Evolutionary conservation across 2,329 filamentous ascomycete species (phyloP).

Genomic region (Fusarium abutilonis): DNA sequence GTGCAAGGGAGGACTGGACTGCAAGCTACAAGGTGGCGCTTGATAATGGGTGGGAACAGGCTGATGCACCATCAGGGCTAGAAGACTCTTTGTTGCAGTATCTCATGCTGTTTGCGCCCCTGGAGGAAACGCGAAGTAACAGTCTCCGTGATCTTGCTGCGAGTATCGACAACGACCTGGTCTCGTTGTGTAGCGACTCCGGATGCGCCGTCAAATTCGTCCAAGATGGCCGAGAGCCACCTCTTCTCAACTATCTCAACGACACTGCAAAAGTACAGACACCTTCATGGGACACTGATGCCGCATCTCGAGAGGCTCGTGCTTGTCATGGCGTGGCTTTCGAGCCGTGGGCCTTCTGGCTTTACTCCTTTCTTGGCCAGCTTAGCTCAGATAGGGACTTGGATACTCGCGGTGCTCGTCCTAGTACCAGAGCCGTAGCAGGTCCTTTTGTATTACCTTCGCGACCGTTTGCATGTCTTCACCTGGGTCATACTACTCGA

Average conservation of each 20-base stretch:
- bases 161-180: constrained; percentile 51
- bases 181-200: constrained; percentile 49
- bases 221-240: constrained; percentile 44
- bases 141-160: constrained; percentile 44
- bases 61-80: constrained; percentile 35
- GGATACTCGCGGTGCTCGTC: constrained; percentile 24
- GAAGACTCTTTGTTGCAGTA: constrained; percentile 51
- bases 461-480: constrained; percentile 52
- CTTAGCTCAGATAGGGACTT: constrained; percentile 51
- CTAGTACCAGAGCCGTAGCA: constrained; percentile 46
- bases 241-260: constrained; percentile 49
- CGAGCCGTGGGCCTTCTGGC: constrained; percentile 55
- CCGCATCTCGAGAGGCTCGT: constrained; percentile 43
- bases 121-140: constrained; percentile 40
- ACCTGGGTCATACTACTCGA: constrained; percentile 51
- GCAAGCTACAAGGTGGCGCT: constrained; percentile 37
- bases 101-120: constrained; percentile 50
- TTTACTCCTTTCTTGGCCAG: constrained; percentile 54
- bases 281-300: constrained; percentile 47
- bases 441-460: constrained; percentile 54
- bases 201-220: constrained; percentile 49
- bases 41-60: constrained; percentile 50
- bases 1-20: constrained; percentile 51
- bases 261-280: constrained; percentile 47
- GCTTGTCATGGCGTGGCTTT: constrained; percentile 51